phyloP scores from a whole-genome alignment of 768 basidiomycete genomes.

The Chalciporus piperatus region DNA sequence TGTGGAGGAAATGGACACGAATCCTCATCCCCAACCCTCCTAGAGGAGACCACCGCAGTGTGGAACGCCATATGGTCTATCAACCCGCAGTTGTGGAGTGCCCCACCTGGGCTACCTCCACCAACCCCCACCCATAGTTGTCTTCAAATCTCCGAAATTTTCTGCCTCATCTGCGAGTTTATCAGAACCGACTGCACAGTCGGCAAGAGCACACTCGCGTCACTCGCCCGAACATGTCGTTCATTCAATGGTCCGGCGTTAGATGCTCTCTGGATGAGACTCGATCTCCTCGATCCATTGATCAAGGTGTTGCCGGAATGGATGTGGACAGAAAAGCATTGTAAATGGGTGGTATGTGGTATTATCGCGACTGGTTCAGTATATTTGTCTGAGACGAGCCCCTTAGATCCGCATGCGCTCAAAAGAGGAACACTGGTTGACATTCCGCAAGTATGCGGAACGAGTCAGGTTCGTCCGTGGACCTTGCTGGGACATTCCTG shows the following conservation, averaged over 20 bases:
- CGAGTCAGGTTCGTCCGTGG: slow-evolving; percentile 13
- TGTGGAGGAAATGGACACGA: too few species aligned
- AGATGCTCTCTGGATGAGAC: slow-evolving; percentile 19
- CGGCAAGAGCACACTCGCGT: slow-evolving; percentile 13
- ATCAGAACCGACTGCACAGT: neutral
- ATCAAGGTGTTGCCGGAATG: slow-evolving; percentile 13
- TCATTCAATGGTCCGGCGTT: slow-evolving; percentile 17
- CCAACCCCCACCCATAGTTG: slow-evolving; percentile 8
- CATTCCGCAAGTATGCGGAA: slow-evolving; percentile 13
- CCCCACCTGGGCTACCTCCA: too few species aligned
- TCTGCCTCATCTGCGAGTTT: slow-evolving; percentile 11
- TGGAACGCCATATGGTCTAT: too few species aligned
- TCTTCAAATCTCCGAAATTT: slow-evolving; percentile 10
- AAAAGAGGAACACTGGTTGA: slow-evolving; percentile 12
- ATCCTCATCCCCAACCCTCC: too few species aligned
- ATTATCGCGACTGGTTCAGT: too few species aligned
- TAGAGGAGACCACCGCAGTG: too few species aligned
- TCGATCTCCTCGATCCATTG: slow-evolving; percentile 14
- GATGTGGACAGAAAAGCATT: slow-evolving; percentile 9
- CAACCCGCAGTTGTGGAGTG: too few species aligned
- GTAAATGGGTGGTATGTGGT: too few species aligned
- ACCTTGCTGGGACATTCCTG: slow-evolving; percentile 3
- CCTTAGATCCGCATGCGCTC: too few species aligned
- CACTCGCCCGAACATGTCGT: slow-evolving; percentile 19
- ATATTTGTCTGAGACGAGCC: too few species aligned